Percentiles rank a stretch among this genome's conserved stretches.
phyloP scores from a whole-genome alignment of 2,329 filamentous ascomycete species.

The Elsinoe arachidis region DNA sequence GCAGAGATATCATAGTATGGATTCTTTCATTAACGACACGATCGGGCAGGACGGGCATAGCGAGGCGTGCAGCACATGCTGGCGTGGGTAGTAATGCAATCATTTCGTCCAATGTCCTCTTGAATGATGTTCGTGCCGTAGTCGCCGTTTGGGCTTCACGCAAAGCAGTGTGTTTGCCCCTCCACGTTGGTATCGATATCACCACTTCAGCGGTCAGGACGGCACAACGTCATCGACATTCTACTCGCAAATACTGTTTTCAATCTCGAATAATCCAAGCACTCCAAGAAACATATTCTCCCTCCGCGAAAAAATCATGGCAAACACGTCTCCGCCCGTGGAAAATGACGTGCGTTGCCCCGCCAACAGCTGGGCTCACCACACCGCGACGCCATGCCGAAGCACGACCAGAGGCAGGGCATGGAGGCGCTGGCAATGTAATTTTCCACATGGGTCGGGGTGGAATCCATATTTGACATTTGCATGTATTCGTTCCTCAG shows the following conservation, averaged over 20 bases:
- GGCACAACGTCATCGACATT: not conserved
- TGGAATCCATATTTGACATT: not conserved
- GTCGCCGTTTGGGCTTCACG: too few species aligned
- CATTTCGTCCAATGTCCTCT: not conserved
- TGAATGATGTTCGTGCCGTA: too few species aligned
- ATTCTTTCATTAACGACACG: not conserved
- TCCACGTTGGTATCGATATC: not conserved
- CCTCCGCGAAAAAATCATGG: too few species aligned
- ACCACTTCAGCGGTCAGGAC: not conserved
- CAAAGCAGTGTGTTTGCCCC: not conserved
- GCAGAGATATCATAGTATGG: slow-evolving; percentile 2
- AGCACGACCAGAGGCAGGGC: not conserved
- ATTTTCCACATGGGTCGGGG: not conserved
- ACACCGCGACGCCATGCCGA: not conserved
- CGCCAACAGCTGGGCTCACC: not conserved
- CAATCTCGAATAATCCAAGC: not conserved
- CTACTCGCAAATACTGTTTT: not conserved
- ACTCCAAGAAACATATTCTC: not conserved
- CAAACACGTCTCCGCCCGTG: not conserved
- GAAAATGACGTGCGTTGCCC: not conserved
- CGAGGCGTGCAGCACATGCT: not conserved
- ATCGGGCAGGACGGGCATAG: not conserved
- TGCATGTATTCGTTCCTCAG: too few species aligned
- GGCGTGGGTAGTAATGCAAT: slow-evolving; percentile 6
- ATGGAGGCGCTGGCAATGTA: too few species aligned